phyloP scores from a whole-genome alignment of 441 rosid species.

The Populus tomentosa region DNA sequence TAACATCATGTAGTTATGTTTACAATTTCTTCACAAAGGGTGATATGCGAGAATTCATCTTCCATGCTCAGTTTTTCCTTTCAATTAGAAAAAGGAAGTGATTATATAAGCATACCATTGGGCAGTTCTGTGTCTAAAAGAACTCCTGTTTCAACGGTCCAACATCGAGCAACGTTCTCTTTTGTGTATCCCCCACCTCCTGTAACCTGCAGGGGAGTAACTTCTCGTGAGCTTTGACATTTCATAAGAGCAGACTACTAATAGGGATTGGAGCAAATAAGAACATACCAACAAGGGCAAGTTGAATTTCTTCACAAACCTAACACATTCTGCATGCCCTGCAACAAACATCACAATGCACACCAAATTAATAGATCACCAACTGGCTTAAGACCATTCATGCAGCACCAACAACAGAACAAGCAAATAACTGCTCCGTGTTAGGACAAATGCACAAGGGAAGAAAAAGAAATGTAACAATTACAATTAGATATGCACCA shows the following conservation, averaged over 20 bases:
- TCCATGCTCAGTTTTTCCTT: too few relatives aligned
- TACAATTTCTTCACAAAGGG: neutral
- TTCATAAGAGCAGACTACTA: neutral
- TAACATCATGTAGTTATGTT: neutral
- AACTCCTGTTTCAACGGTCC: conserved; percentile 97
- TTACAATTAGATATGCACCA: conserved; percentile 66
- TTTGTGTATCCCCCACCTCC: conserved; percentile 99
- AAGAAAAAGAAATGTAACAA: conserved; percentile 26
- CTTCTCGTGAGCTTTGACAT: neutral
- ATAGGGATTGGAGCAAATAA: conserved; percentile 17
- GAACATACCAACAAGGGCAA: conserved; percentile 76
- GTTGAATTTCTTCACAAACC: conserved; percentile 91
- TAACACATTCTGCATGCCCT: conserved; percentile 99
- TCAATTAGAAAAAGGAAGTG: too few relatives aligned
- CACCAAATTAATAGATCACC: conserved; percentile 3
- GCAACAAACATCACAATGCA: conserved; percentile 22
- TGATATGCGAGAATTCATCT: neutral
- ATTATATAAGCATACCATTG: too few relatives aligned
- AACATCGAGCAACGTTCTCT: conserved; percentile 98
- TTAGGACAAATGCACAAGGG: neutral
- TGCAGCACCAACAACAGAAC: conserved; percentile 7
- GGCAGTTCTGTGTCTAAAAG: too few relatives aligned
- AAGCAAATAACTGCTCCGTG: conserved; percentile 5
- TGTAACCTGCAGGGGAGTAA: conserved; percentile 60
- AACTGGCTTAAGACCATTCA: conserved; percentile 12